Percentiles rank a stretch among this genome's conserved stretches.
Evolutionary conservation across 1,284 basidiomycete species (phyloP).

Genomic region (Ceratobasidium sp.): DNA sequence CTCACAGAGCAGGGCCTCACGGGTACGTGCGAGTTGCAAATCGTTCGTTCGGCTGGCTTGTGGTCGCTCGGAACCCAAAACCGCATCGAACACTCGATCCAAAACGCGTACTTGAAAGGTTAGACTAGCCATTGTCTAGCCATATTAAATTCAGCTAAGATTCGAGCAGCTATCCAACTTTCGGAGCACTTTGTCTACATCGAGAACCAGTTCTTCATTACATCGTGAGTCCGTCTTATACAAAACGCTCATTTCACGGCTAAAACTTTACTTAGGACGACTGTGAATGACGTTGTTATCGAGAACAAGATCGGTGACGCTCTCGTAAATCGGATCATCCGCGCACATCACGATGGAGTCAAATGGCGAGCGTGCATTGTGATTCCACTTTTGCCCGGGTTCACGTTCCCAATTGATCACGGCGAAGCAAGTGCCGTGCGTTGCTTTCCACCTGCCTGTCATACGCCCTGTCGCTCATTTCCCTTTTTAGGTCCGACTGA

Average conservation of each 20-base stretch:
- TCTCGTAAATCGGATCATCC: slow-evolving; percentile 90
- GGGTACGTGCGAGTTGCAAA: slow-evolving; percentile 97
- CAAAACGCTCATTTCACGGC: background rate
- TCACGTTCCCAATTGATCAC: slow-evolving; percentile 93
- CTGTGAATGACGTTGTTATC: slow-evolving; percentile 86
- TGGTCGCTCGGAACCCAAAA: slow-evolving; percentile 95
- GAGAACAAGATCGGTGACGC: slow-evolving; percentile 97
- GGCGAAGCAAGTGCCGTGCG: slow-evolving; percentile 90
- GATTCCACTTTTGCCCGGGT: slow-evolving; percentile 93
- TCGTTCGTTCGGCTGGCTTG: slow-evolving; percentile 93
- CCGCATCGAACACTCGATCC: slow-evolving; percentile 91
- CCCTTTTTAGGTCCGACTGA: slow-evolving; percentile 80
- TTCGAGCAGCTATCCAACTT: slow-evolving; percentile 83
- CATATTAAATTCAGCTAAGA: background rate
- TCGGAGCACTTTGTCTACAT: slow-evolving; percentile 96
- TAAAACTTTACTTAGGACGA: slow-evolving; percentile 68
- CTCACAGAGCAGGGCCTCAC: slow-evolving; percentile 86
- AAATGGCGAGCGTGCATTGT: slow-evolving; percentile 95
- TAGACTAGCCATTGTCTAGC: slow-evolving; percentile 50
- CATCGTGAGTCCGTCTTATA: slow-evolving; percentile 68
- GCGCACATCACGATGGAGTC: slow-evolving; percentile 84
- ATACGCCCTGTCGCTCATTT: slow-evolving; percentile 47
- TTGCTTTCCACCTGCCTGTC: slow-evolving; percentile 43
- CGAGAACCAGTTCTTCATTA: slow-evolving; percentile 99
- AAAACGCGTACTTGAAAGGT: slow-evolving; percentile 95